Conservation (phyloP, 495 filamentous ascomycete species). For the Tuber aestivum region DNA sequence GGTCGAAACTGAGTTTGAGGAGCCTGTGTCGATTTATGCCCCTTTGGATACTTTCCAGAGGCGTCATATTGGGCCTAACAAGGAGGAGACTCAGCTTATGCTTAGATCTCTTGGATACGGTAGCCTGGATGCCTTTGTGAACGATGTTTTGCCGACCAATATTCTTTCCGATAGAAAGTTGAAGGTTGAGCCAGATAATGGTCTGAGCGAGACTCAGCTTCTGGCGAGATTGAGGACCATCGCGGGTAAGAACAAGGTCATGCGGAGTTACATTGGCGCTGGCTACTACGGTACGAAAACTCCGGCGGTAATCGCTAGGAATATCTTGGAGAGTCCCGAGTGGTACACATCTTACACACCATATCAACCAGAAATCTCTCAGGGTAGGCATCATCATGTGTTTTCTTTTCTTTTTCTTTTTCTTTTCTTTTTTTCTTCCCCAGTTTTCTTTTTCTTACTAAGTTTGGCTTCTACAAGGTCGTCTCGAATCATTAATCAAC, state of each 20-base stretch:
- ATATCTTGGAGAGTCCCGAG: conserved; percentile 85
- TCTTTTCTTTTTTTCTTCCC: neutral
- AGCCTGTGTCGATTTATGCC: conserved; percentile 43
- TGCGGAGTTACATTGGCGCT: conserved; percentile 69
- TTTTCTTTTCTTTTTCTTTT: conserved; percentile 5
- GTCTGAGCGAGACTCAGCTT: conserved; percentile 63
- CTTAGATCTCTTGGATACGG: conserved; percentile 66
- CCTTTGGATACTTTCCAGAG: conserved; percentile 64
- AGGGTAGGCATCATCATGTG: conserved; percentile 48
- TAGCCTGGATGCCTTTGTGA: conserved; percentile 79
- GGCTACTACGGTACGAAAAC: conserved; percentile 84
- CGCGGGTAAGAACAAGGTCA: conserved; percentile 57
- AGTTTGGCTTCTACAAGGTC: conserved; percentile 45
- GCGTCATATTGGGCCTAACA: conserved; percentile 90
- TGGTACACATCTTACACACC: conserved; percentile 99
- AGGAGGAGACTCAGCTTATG: conserved; percentile 68
- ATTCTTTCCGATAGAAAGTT: conserved; percentile 62
- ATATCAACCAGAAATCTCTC: conserved; percentile 97
- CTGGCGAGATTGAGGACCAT: conserved; percentile 59
- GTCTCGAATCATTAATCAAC: conserved; percentile 88
- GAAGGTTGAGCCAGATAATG: conserved; percentile 48
- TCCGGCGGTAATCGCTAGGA: conserved; percentile 89
- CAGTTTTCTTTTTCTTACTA: conserved; percentile 2
- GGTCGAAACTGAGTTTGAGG: conserved; percentile 22
- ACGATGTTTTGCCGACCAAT: conserved; percentile 74